Evolutionary conservation across 257 asterid genomes (phyloP).

Genomic region (Verbena officinalis): DNA sequence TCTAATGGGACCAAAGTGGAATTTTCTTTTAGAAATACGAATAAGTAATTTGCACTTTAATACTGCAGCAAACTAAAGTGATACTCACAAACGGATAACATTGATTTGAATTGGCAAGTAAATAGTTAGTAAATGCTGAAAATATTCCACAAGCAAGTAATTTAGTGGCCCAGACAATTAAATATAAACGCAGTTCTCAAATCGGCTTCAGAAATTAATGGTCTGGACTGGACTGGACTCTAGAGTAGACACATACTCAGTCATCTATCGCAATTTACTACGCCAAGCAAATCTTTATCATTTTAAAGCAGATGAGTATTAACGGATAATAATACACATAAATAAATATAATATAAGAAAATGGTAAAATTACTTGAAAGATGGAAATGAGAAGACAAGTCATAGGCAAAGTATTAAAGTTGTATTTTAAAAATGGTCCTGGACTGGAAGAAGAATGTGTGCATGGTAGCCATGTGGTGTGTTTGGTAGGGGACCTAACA

Average conservation of each 20-base stretch:
- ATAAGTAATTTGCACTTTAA: too few species aligned
- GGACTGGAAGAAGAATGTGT: background rate
- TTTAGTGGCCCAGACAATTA: background rate
- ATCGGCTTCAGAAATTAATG: background rate
- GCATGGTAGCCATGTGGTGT: constrained; percentile 35
- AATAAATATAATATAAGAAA: too few species aligned
- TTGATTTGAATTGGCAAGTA: background rate
- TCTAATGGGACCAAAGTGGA: too few species aligned
- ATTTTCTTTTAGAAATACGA: too few species aligned
- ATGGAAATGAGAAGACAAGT: background rate
- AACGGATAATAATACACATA: too few species aligned
- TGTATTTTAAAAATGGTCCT: constrained; percentile 40
- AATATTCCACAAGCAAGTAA: background rate
- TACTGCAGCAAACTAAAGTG: too few species aligned
- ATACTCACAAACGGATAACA: background rate
- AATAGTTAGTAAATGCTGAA: background rate
- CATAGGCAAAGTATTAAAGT: constrained; percentile 19
- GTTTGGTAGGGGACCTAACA: constrained; percentile 44
- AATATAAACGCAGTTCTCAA: background rate
- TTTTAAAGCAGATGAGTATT: too few species aligned
- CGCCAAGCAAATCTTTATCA: too few species aligned
- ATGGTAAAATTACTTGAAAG: background rate
- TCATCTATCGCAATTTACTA: too few species aligned
- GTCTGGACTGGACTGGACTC: background rate
- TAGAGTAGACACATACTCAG: too few species aligned